Percentiles rank a stretch among this genome's conserved stretches.
These are phyloP conservation scores for Ustilago sp. DNA, from an alignment of 1,284 basidiomycete genomes.

Conservation along the genomic window DNA sequence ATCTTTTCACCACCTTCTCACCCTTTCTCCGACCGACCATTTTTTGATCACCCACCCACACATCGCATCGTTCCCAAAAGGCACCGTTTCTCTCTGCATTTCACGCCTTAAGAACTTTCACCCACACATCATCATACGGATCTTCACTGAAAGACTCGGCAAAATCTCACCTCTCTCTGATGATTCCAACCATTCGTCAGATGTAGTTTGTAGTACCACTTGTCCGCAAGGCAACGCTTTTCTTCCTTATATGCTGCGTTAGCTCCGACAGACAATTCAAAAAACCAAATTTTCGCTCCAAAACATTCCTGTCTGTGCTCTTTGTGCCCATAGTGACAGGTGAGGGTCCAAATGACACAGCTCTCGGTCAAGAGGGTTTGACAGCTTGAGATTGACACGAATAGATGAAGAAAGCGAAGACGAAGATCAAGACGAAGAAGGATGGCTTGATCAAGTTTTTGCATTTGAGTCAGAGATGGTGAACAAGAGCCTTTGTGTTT, in stretches of 20 bases:
- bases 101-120: not conserved
- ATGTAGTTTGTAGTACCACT: conserved; percentile 50
- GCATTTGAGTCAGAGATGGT: conserved; percentile 1
- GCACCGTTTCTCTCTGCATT: conserved; percentile 16
- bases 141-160: conserved; percentile 11
- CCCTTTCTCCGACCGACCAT: conserved; percentile 9
- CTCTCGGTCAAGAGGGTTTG: not conserved
- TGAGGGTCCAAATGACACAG: not conserved
- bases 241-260: conserved; percentile 3
- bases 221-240: not conserved
- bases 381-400: not conserved
- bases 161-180: conserved; percentile 16
- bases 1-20: not conserved
- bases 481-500: not conserved
- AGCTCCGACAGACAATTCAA: conserved; percentile 12
- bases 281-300: conserved; percentile 16
- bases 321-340: not conserved
- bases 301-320: not conserved
- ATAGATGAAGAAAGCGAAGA: not conserved
- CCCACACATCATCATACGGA: conserved; percentile 1
- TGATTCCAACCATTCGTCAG: conserved; percentile 7
- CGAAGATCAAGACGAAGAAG: not conserved
- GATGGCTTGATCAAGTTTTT: not conserved
- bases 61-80: not conserved
- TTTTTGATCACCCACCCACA: conserved; percentile 6